Evolutionary conservation across 176 grass and related monocot genomes (phyloP).

Genomic region (Poa pratensis): DNA sequence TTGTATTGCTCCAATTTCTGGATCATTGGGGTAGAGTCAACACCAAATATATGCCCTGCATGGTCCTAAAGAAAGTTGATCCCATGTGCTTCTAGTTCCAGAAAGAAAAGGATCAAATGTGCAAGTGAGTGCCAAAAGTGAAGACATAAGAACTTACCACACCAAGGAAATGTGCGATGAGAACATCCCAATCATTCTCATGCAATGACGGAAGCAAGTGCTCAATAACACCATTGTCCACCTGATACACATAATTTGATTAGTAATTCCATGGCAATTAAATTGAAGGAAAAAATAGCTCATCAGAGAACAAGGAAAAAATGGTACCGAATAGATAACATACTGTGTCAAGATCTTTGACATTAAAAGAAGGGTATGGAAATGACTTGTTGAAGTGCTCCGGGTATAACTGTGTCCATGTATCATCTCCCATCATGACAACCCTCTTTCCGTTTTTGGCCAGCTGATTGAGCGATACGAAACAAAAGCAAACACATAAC

Average conservation of each 20-base stretch:
- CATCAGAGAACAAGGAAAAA: constrained; percentile 3
- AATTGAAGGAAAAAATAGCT: not conserved
- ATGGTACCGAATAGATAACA: constrained; percentile 29
- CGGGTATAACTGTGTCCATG: constrained; percentile 93
- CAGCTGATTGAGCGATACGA: constrained; percentile 57
- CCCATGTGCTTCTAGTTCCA: constrained; percentile 49
- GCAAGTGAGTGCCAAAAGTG: not conserved
- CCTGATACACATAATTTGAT: constrained; percentile 51
- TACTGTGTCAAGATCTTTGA: constrained; percentile 99
- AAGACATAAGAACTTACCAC: constrained; percentile 67
- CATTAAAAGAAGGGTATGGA: constrained; percentile 97
- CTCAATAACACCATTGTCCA: constrained; percentile 90
- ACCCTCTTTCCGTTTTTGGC: constrained; percentile 80
- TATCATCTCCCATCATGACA: constrained; percentile 99
- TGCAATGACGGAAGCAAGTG: constrained; percentile 87
- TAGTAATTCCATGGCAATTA: constrained; percentile 13
- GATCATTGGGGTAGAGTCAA: constrained; percentile 88
- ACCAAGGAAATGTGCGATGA: constrained; percentile 99
- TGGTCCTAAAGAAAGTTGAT: constrained; percentile 83
- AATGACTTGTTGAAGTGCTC: constrained; percentile 91
- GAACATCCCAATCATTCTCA: constrained; percentile 90
- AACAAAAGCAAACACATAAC: constrained; percentile 11
- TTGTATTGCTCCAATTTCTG: constrained; percentile 97
- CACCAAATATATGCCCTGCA: constrained; percentile 98
- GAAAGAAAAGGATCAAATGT: constrained; percentile 20